Evolutionary conservation across 2,329 filamentous ascomycete species (phyloP), one percentile per base, ranked within the genome.

Genomic region (Blastomyces silverae): DNA sequence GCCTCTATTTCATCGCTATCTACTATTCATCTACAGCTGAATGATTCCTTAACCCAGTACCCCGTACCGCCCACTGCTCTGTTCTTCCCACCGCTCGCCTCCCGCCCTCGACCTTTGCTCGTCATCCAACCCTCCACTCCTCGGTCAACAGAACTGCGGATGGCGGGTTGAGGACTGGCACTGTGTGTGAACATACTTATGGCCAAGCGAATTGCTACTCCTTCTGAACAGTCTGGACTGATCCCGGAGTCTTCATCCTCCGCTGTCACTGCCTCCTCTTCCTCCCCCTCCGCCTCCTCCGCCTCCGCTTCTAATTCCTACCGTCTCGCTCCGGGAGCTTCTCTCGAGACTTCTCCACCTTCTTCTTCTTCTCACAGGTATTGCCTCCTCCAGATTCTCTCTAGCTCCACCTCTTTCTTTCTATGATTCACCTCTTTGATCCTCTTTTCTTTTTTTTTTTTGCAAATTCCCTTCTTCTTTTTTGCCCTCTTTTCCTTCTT

Each of bases 181-280:
- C 65, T 59, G 66, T 66, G 62, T 65, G 64, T 73, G 67, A 73
- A 50, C 70, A 71, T 74, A 79, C 77, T 75, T 79, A 80, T 80
- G 78, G 78, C 77, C 76, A 79, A 76, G 72, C 77, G 76, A 77
- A 77, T 74, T 75, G 74, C 76, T 73, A 75, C 74, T 73, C 70
- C 72, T 75, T 74, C 76, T 72, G 75, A 74, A 71, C 77, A 79
- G 75, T 75, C 68, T 66, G 67, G 62, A 67, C 67, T 64, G 59
- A 59, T 62, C 60, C 59, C 62, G 58, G 75, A 79, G 74, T 75
- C 76, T 73, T 71, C 74, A 73, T 71, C 74, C 70, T 67, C 73
- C 72, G 71, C 72, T 71, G 66, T 66, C 71, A 65, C 59, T 53
- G 31, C 57, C 65, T 59, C 65, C 71, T 66, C 67, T 72, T 67